A percentile compares a stretch with the other conserved stretches of the same genome.
These are phyloP conservation scores for Penicillium salamii DNA, from an alignment of 495 filamentous ascomycete genomes.

Conservation along the genomic window DNA sequence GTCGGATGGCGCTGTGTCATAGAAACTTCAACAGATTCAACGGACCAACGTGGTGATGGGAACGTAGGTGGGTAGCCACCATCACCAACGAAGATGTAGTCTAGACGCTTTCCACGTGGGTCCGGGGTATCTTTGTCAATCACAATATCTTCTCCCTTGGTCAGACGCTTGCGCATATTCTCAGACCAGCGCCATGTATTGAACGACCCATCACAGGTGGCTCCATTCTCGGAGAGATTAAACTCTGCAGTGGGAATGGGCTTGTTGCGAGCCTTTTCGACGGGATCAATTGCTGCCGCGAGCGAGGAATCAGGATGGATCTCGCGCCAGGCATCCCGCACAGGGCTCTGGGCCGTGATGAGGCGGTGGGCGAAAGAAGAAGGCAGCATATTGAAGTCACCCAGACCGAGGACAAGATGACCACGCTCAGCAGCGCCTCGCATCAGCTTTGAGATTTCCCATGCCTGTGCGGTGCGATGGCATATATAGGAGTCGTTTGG, in stretches of 20 bases:
- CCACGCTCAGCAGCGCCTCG: slow-evolving; percentile 80
- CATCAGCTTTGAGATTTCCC: slow-evolving; percentile 92
- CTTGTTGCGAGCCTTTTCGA: slow-evolving; percentile 50
- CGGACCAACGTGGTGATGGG: slow-evolving; percentile 53
- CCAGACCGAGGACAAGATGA: slow-evolving; percentile 78
- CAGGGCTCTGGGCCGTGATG: slow-evolving; percentile 73
- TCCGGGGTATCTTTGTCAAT: slow-evolving; percentile 62
- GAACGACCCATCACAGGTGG: slow-evolving; percentile 78
- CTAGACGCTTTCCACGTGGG: slow-evolving; percentile 77
- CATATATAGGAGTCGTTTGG: slow-evolving; percentile 81
- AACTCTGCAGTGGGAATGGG: slow-evolving; percentile 66
- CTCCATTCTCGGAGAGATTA: slow-evolving; percentile 77
- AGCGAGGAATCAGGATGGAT: slow-evolving; percentile 78
- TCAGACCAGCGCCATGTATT: slow-evolving; percentile 95
- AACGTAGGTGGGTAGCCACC: slow-evolving; percentile 33
- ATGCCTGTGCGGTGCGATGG: slow-evolving; percentile 92
- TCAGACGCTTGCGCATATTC: slow-evolving; percentile 54
- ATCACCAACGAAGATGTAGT: slow-evolving; percentile 82
- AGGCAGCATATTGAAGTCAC: slow-evolving; percentile 95
- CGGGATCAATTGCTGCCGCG: slow-evolving; percentile 61
- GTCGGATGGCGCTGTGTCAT: slow-evolving; percentile 84
- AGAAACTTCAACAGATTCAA: slow-evolving; percentile 65
- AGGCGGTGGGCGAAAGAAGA: slow-evolving; percentile 82
- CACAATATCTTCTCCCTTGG: slow-evolving; percentile 52
- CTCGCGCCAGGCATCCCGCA: slow-evolving; percentile 77